Conservation (phyloP, 768 basidiomycete species). For the Pisolithus albus region DNA sequence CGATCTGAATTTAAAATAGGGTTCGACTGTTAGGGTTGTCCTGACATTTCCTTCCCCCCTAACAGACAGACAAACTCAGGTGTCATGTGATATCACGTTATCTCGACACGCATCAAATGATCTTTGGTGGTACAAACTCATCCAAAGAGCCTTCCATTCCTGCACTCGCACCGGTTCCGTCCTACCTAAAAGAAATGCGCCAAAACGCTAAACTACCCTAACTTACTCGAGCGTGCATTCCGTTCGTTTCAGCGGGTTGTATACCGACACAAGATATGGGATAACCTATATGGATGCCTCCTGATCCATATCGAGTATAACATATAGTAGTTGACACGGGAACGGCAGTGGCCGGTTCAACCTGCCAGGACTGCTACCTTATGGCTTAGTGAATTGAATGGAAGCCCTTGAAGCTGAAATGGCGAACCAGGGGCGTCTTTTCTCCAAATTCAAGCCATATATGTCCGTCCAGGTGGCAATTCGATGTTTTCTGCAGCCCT, state of each 20-base stretch:
- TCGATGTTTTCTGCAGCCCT: too few relatives aligned
- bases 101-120: background rate
- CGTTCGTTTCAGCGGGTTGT: background rate
- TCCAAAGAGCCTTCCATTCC: background rate
- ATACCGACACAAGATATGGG: background rate
- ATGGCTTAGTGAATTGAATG: too few relatives aligned
- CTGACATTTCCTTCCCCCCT: background rate
- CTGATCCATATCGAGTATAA: too few relatives aligned
- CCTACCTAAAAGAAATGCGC: background rate
- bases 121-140: background rate
- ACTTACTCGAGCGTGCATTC: background rate
- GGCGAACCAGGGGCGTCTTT: background rate
- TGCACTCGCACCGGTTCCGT: background rate
- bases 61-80: background rate
- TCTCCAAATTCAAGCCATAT: background rate
- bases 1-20: conserved; percentile 8
- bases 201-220: conserved; percentile 1
- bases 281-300: too few relatives aligned
- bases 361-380: too few relatives aligned
- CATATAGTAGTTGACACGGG: too few relatives aligned
- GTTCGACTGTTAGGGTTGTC: conserved; percentile 12
- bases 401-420: too few relatives aligned
- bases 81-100: background rate
- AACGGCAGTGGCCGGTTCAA: too few relatives aligned
- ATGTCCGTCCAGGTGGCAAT: background rate